These are phyloP conservation scores for Quercus dentata DNA, from an alignment of 306 rosid genomes.

Conservation along the genomic window DNA sequence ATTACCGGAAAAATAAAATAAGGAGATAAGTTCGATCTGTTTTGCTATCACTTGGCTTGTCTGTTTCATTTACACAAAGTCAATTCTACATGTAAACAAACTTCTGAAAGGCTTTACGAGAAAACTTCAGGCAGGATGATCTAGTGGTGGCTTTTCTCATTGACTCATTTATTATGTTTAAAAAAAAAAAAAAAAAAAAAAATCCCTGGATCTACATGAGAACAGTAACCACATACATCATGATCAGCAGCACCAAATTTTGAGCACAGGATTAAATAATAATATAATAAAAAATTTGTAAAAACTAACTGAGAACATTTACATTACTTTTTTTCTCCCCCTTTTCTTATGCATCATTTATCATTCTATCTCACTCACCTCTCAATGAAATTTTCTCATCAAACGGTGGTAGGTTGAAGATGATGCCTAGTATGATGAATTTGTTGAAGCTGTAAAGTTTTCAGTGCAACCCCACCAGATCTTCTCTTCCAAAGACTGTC, in stretches of 20 bases:
- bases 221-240: background rate
- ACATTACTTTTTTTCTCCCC: background rate
- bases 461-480: constrained; percentile 44
- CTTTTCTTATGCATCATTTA: constrained; percentile 9
- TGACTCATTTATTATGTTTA: background rate
- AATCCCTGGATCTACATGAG: background rate
- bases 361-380: constrained; percentile 12
- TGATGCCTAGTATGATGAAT: constrained; percentile 41
- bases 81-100: background rate
- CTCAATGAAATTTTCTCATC: constrained; percentile 15
- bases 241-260: background rate
- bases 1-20: background rate
- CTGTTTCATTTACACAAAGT: background rate
- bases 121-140: background rate
- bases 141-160: background rate
- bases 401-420: constrained; percentile 60
- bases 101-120: background rate
- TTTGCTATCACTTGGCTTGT: background rate
- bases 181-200: background rate
- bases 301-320: background rate
- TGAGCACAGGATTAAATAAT: constrained; percentile 14
- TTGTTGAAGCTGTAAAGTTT: constrained; percentile 59
- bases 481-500: constrained; percentile 77
- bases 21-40: background rate
- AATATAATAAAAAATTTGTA: background rate